Base-by-base conservation (phyloP, 163 green algal genomes). In the Chlamydomonas reinhardtii region DNA sequence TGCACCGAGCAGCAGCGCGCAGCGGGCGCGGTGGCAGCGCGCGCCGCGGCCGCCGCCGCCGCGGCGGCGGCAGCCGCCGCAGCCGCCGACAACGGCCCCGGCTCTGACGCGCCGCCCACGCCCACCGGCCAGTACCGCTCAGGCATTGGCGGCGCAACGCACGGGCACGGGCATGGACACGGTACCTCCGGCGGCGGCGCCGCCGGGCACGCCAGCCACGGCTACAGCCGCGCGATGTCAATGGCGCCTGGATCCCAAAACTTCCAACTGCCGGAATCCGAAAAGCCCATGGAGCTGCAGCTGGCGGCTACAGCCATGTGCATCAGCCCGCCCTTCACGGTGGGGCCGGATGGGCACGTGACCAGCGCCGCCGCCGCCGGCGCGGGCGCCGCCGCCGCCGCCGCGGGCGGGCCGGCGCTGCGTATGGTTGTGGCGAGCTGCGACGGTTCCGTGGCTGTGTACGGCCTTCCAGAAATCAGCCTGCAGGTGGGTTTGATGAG, bases 241-340 rank as follows among this genome's bases (percentile, higher is more conserved):
- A 70, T 70, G 62, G 62, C 62, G 3, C 62, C 62, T 17, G 62
- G 64, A 19, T 35, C 35, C 0, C 78, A 85, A 24, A 68, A 32
- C 43, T 85, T 85, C 78, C 78, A 85, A 52, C 73, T 76, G 20
- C 78, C 78, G 0, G 78, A 85, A 16, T 35, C 48, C 19, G 78
- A 85, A 22, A 85, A 85, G 48, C 78, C 66, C n/a, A 76, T 76
- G 66, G 78, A 85, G 43, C 66, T 85, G 8, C 78, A 85, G 43
- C 78, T 85, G n/a, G n/a, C 48, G 8, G 78, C 78, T 37, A 84
- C n/a, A 19, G 62, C 35, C 11, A 20, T 75, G 27, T 74, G 64
- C 34, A 74, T 84, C 39, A 73, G 61, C 56, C 32, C 56, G 54
- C 56, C 48, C 48, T 56, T 56, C 48, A 56, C 48, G 48, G 48